A percentile compares a stretch with the other conserved stretches of the same genome.
Conservation (phyloP, 2,329 filamentous ascomycete genomes). For the Nectriaceae sp. region DNA sequence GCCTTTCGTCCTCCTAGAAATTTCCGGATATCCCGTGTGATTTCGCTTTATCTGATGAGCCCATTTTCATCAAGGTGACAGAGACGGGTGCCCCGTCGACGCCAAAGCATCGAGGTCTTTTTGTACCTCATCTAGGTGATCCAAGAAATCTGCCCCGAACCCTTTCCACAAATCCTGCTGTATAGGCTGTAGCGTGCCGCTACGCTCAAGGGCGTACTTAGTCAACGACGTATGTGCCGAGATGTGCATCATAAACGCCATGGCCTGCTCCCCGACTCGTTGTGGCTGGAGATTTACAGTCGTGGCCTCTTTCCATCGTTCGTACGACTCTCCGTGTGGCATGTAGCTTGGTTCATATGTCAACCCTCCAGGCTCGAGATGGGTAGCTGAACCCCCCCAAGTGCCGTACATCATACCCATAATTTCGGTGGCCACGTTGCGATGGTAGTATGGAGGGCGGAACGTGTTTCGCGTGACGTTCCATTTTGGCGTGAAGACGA, state of each 20-base stretch:
- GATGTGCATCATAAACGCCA: slow-evolving; percentile 13
- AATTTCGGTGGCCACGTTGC: slow-evolving; percentile 9
- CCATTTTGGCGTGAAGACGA: slow-evolving; percentile 1
- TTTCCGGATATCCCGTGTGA: too few relatives aligned
- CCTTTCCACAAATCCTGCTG: slow-evolving; percentile 5
- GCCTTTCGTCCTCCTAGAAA: too few relatives aligned
- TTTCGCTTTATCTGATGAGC: too few relatives aligned
- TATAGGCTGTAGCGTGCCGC: slow-evolving; percentile 5
- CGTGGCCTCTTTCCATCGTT: slow-evolving; percentile 15
- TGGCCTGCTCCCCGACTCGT: slow-evolving; percentile 8
- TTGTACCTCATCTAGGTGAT: slow-evolving; percentile 1
- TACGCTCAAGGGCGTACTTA: slow-evolving; percentile 8
- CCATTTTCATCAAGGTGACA: too few relatives aligned
- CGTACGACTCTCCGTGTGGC: slow-evolving; percentile 38
- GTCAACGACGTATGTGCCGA: slow-evolving; percentile 9
- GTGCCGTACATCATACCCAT: background rate
- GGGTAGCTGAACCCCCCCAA: background rate
- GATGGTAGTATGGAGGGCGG: background rate
- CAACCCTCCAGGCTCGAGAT: slow-evolving; percentile 32
- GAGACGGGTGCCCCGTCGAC: too few relatives aligned
- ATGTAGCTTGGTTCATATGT: slow-evolving; percentile 38
- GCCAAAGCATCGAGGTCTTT: background rate
- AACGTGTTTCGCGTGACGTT: background rate
- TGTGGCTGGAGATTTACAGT: slow-evolving; percentile 1
- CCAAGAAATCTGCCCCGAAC: slow-evolving; percentile 7